A percentile compares a stretch with the other conserved stretches of the same genome.
Evolutionary conservation across 1,139 yeast species (phyloP).

Genomic region (Saccharomyces hybrid): DNA sequence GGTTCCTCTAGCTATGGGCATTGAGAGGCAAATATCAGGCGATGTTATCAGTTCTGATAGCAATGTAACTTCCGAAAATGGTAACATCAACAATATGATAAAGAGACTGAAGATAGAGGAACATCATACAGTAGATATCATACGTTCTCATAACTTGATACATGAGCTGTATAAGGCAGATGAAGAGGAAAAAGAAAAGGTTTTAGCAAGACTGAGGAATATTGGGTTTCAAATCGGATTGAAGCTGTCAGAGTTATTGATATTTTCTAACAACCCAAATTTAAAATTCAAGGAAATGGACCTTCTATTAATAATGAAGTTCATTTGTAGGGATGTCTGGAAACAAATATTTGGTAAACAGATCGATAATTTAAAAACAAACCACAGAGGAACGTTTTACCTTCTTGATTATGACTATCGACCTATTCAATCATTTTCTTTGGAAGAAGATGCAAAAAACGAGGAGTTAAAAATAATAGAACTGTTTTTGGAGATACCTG

Average conservation of each 20-base stretch:
- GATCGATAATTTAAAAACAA: slow-evolving; percentile 85
- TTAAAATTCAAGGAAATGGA: slow-evolving; percentile 44
- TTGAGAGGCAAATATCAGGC: slow-evolving; percentile 15
- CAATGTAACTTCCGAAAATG: neutral
- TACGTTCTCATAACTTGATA: slow-evolving; percentile 23
- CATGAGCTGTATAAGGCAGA: slow-evolving; percentile 15
- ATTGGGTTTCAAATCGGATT: slow-evolving; percentile 72
- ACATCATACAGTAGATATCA: slow-evolving; percentile 6
- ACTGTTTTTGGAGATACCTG: slow-evolving; percentile 67
- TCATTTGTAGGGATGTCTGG: slow-evolving; percentile 91
- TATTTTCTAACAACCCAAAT: slow-evolving; percentile 47
- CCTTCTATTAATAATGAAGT: slow-evolving; percentile 76
- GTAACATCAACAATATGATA: slow-evolving; percentile 15
- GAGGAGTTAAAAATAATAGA: slow-evolving; percentile 35
- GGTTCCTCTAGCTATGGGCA: slow-evolving; percentile 54
- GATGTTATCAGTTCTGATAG: slow-evolving; percentile 5
- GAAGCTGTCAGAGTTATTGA: slow-evolving; percentile 62
- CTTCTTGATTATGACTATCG: slow-evolving; percentile 26
- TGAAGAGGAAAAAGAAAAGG: slow-evolving; percentile 41
- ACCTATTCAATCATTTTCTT: slow-evolving; percentile 22
- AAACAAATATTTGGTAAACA: slow-evolving; percentile 69
- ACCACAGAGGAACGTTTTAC: slow-evolving; percentile 54
- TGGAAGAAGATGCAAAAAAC: slow-evolving; percentile 15
- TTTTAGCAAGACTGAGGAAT: slow-evolving; percentile 51
- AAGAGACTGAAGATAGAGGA: slow-evolving; percentile 12